Base-by-base conservation (phyloP, 2,329 filamentous ascomycete genomes). In the Xylaria sp. region DNA sequence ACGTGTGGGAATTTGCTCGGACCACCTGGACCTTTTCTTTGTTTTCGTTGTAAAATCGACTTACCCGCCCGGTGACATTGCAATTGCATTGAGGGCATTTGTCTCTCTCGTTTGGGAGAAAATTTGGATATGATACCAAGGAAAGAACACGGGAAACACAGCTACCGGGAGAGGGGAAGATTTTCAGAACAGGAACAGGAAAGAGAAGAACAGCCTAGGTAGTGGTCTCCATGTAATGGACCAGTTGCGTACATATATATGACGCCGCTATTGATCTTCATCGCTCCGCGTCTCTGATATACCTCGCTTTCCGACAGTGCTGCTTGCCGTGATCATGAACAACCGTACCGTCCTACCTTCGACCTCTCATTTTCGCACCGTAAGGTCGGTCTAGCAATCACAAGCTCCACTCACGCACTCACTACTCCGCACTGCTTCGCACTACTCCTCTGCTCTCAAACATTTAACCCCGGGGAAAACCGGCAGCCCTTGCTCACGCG, bases 211-310 rank as follows among this genome's bases (percentile, higher is more conserved):
- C 11, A 49, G 7, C 37, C 34, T 48, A 40, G 46, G 41, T 57
- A 59, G 53, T 57, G 53, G 51, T 57, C 59, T 51, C 38, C 22
- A 47, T 55, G 29, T 44, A 53, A 59, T 61, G 56, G 11, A 59
- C 43, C 50, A 56, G 19, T 41, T 51, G 56, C 50, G 54, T 45
- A 37, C 34, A 34, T 47, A 34, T 47, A 26, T 40, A 26, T 39
- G 42, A 50, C 44, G 52, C 6, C 9, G 29, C 29, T 7, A 34
- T 34, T 13, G 29, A 34, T 34, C 11, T 3, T 34, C 29, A 34
- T n/a, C n/a, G n/a, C n/a, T n/a, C n/a, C n/a, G n/a, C n/a, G n/a
- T n/a, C n/a, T n/a, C n/a, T n/a, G n/a, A n/a, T n/a, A n/a, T 6
- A 34, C 16, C 5, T 13, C 29, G 29, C 9, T 13, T 34, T 34